Evolutionary conservation across 768 basidiomycete genomes (phyloP), one percentile per base, ranked within the genome.

Genomic region (Rhizopogon rudus): DNA sequence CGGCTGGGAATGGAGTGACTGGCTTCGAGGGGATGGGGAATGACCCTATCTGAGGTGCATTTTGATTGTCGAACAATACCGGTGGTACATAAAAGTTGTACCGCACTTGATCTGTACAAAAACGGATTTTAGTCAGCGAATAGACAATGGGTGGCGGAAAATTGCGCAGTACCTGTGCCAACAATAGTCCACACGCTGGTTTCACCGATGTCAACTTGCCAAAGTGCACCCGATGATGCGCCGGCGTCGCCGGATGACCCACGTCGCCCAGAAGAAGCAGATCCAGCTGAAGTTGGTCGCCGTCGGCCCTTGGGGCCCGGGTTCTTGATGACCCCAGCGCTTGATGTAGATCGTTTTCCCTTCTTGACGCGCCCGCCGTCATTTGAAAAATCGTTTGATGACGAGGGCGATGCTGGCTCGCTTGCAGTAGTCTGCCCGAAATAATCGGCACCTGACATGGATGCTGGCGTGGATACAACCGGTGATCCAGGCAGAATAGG

Each of bases 161-260:
- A 45, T 57, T 56, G 29, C 59, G 48, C 59, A 78, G 71, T 69
- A 92, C 91, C 91, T 59, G 90, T 93, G 61, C 93, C 91, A 57
- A 93, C 91, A 61, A 94, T 91, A 3, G 93, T 94, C 93, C 93
- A 95, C 22, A 93, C 89, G 66, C 91, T 92, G 31, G 91, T 92
- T 75, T 94, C 92, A 58, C 92, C 92, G 55, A 93, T 92, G 68
- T 94, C 92, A 53, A 93, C 87, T 65, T 87, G 87, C 91, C 89
- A 93, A 22, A 90, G 77, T 9, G 88, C 87, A 50, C 88, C 91
- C 5, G 87, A 91, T 44, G 85, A 82, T 51, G 85, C 84, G 37
- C 84, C 81, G 41, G 80, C 67, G 54, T 91, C 88, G 62, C 84
- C 83, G 13, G 79, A 73, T 31, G 82, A 83, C 13, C 86, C 84